Base-by-base conservation (phyloP, 169 alveolate genomes). In the Cyclospora cayetanensis region DNA sequence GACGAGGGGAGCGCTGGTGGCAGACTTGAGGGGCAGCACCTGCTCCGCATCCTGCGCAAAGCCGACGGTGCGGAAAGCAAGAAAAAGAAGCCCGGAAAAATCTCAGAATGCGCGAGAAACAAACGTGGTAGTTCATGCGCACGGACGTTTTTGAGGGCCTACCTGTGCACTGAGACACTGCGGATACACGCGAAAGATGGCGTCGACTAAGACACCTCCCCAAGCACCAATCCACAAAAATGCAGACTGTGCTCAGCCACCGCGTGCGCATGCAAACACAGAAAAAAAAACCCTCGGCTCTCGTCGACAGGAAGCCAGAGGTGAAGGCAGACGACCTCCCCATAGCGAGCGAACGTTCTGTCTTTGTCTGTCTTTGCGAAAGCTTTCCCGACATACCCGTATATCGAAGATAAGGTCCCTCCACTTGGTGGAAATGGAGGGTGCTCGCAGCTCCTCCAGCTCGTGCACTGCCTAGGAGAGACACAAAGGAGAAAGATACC, bases 351-450 rank as follows among this genome's bases (percentile, higher is more conserved):
- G 15, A 18, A 11, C 60, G 25, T n/a, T n/a, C n/a, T n/a, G n/a
- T n/a, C n/a, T n/a, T n/a, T n/a, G n/a, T n/a, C n/a, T n/a, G 52
- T 9, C n/a, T 68, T 68, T 68, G 34, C 34, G n/a, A n/a, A n/a
- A n/a, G n/a, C 3, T 25, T 42, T n/a, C 77, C n/a, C 35, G 22
- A 1, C 84, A 4, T 39, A 74, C 86, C 65, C 86, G 63, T 22
- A 74, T 29, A 39, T 74, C 86, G 65, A 74, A 74, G 18, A 74
- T 74, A 4, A 74, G n/a, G 65, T 74, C 86, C 15, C 86, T 7
- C 86, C 86, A 74, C 86, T 74, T 74, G 31, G 86, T 74, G 39
- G 86, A 74, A 22, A 74, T 41, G 22, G 86, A 74, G 2, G 86
- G 86, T 25, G 86, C n/a, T n/a, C 42, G 20, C 65, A 42, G 37